Base-by-base conservation (phyloP, 2,329 filamentous ascomycete species). In the Xylaria multiplex region DNA sequence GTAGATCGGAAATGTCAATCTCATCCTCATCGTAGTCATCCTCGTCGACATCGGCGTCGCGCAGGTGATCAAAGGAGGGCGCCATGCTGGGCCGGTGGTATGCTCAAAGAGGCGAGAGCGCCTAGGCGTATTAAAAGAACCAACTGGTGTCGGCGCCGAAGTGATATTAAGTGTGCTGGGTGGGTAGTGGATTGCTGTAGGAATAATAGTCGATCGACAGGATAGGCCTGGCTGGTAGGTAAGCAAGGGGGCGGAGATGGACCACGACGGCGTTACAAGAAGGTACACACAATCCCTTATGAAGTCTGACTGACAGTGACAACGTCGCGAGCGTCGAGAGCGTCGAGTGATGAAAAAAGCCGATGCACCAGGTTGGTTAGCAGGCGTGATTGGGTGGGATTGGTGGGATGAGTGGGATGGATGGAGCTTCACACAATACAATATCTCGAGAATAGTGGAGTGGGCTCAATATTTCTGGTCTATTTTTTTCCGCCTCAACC, bases 1-100 rank as follows among this genome's bases (percentile, higher is more conserved):
- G 88, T 73, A 99, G 87, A 82, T 99, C 95, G 74, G 93, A 95
- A 80, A 97, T 93, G 80, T 98, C 95, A 81, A 98, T 91, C 79
- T 97, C 93, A 78, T 94, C 91, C 82, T 96, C 91, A 79, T 97
- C 94, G 79, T 91, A 91, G 78, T 94, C 91, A 76, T 96, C 93
- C 72, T 90, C 88, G 77, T 91, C 88, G 80, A 95, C 90, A 80
- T 97, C 93, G 76, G 95, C 93, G 81, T 97, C 93, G 81, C 91
- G 91, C 78, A 98, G 86, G 77, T 93, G 92, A 78, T 97, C 93
- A 82, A 97, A 98, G 79, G 93, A 93, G 74, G 92, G 91, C 81
- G 95, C 93, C 94, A 97, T 97, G 83, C 81, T 93, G 84, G 82
- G 62, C 49, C 24, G 45, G 27, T 22, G 24, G 53, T 16, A n/a